A percentile compares a stretch with the other conserved stretches of the same genome.
Conservation (phyloP, 2,329 filamentous ascomycete species). For the Chaetomiaceae sp. region DNA sequence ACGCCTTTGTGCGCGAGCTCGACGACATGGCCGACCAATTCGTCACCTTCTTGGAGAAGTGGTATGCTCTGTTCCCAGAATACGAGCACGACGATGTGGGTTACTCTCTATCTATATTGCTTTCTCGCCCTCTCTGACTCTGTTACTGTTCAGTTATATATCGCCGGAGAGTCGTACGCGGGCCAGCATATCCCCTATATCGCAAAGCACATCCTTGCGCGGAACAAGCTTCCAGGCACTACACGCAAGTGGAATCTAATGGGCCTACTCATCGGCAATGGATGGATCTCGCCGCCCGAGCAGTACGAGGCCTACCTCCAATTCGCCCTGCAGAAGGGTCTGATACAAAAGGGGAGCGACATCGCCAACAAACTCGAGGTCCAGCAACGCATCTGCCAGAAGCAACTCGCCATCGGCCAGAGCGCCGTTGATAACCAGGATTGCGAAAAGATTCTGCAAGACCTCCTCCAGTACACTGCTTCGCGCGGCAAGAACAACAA, state of each 20-base stretch:
- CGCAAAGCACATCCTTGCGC: conserved; percentile 80
- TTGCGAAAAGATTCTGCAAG: conserved; percentile 74
- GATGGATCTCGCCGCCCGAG: conserved; percentile 87
- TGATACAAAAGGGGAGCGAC: conserved; percentile 65
- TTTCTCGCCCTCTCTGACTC: conserved; percentile 24
- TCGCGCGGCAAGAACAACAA: conserved; percentile 46
- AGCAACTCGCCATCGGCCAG: conserved; percentile 49
- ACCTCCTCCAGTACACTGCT: conserved; percentile 64
- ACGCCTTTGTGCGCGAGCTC: conserved; percentile 81
- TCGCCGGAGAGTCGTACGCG: conserved; percentile 94
- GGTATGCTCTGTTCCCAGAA: conserved; percentile 84
- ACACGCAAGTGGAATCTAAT: conserved; percentile 67
- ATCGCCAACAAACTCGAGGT: conserved; percentile 62
- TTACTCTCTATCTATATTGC: conserved; percentile 23
- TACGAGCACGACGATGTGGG: conserved; percentile 88
- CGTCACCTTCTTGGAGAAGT: conserved; percentile 83
- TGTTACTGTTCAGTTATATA: conserved; percentile 62
- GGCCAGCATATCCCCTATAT: conserved; percentile 98
- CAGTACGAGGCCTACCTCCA: conserved; percentile 86
- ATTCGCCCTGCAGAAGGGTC: conserved; percentile 70
- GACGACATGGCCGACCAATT: conserved; percentile 88
- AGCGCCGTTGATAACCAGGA: conserved; percentile 61
- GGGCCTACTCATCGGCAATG: conserved; percentile 91
- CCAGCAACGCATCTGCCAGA: conserved; percentile 65
- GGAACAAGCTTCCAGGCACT: conserved; percentile 62